Base-by-base conservation (phyloP, 805 yeast species). In the Peterozyma toletana region DNA sequence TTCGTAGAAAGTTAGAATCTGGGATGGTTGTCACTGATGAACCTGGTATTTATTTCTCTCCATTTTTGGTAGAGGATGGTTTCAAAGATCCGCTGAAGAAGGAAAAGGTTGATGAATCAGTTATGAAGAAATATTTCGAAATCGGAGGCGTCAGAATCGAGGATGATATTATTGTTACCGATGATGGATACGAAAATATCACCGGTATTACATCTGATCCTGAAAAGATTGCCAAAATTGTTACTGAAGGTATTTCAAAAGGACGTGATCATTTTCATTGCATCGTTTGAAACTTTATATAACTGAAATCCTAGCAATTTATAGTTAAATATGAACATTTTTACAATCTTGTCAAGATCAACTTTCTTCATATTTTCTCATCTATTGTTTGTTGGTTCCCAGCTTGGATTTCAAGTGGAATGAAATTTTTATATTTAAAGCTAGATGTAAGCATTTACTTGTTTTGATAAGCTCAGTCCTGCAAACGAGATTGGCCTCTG, bases 71-170 rank as follows among this genome's bases (percentile, higher is more conserved):
- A 39, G 78, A 83, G 41, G 79, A 83, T 30, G 75, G 77, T 9
- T 63, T 84, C 52, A 67, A 75, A 38, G 73, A 73, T 33, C 68
- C 71, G 3, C 62, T 63, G 39, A 76, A 77, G 53, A 49, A 63
- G 33, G 77, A 77, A 53, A 85, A 66, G 60, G 81, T 91, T 45
- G 71, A 88, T 54, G 59, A 63, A 50, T 79, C 76, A 0, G 79
- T 84, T 6, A 68, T 91, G 48, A 80, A 86, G 44, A 80, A 77
- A 55, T 91, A 89, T 63, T 77, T 84, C 83, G 77, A 83, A 52
- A 78, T 93, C 45, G 99, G 99, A n/a, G 99, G 99, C 38, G 96
- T 91, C 5, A 78, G 99, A 62, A 88, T 91, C 45, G 99, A 91
- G 63, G 99, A 91, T 59, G 97, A 91, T 57, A 74, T 93, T 36